Conservation (phyloP, 2,329 filamentous ascomycete genomes). For the Grosmannia clavigera region DNA sequence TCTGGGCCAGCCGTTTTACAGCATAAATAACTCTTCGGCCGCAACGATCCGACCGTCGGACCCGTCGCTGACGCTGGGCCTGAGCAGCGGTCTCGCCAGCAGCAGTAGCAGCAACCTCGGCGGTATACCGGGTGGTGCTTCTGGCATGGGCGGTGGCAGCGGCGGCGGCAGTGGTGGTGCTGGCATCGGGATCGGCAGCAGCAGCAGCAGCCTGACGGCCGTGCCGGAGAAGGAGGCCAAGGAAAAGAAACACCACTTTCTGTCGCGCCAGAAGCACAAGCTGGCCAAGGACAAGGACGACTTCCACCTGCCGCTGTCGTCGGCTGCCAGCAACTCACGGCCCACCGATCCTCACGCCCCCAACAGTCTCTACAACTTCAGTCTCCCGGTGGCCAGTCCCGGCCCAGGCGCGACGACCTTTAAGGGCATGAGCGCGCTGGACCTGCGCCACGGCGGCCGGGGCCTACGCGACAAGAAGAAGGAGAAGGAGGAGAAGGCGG, state of each 20-base stretch:
- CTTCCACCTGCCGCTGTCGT: slow-evolving; percentile 59
- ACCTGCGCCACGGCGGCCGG: slow-evolving; percentile 64
- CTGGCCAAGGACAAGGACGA: slow-evolving; percentile 56
- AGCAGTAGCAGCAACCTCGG: not conserved
- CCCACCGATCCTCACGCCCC: slow-evolving; percentile 65
- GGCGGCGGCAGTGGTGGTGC: not conserved
- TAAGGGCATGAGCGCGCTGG: slow-evolving; percentile 71
- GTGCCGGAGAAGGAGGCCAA: slow-evolving; percentile 45
- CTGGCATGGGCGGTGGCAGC: not conserved
- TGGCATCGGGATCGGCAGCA: not conserved
- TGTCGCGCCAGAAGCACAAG: slow-evolving; percentile 70
- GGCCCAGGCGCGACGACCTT: slow-evolving; percentile 55
- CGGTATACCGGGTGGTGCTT: not conserved
- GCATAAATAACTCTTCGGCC: slow-evolving; percentile 61
- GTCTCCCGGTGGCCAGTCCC: slow-evolving; percentile 60
- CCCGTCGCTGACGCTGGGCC: slow-evolving; percentile 13
- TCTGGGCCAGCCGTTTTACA: slow-evolving; percentile 54
- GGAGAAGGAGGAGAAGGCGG: slow-evolving; percentile 49
- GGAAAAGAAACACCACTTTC: slow-evolving; percentile 67
- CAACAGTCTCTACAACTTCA: slow-evolving; percentile 68
- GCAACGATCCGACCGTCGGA: slow-evolving; percentile 61
- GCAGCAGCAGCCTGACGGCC: not conserved
- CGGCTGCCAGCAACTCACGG: slow-evolving; percentile 63
- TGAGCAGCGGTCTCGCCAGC: not conserved
- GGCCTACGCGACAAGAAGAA: slow-evolving; percentile 72